Base-by-base conservation (phyloP, 805 yeast species). In the Monosporozyma solicola region DNA sequence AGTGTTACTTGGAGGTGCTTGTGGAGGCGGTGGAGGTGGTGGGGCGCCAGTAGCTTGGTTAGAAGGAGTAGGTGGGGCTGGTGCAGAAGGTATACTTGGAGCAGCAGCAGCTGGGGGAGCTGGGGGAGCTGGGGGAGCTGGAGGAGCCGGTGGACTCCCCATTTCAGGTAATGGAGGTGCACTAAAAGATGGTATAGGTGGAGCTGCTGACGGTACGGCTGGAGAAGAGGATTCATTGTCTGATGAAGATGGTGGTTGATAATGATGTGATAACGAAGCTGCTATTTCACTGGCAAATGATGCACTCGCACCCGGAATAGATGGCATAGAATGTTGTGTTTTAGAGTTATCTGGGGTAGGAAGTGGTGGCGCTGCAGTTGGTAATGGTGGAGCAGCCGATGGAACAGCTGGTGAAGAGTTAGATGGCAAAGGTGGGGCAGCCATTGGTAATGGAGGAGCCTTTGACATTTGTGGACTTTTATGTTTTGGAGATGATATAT, bases 351-450 rank as follows among this genome's bases (percentile, higher is more conserved):
- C 24, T 32, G 31, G 1, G n/a, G 45, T 5, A 6, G 59, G 29
- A 61, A 57, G 53, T 15, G 59, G 55, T 6, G 59, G 53, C 20
- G 55, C 29, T 25, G 45, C 29, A 9, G 48, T 31, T 11, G 48
- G 48, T 10, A 46, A 9, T n/a, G 60, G 41, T 52, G 57, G 57
- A 49, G 47, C 54, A 51, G 60, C 51, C 27, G 52, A 41, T 13
- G 47, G 37, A 11, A 64, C n/a, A 35, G 20, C 15, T 41, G 35
- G 48, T 20, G 43, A 27, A 50, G 35, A 62, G 54, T 59, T 53
- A 29, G 61, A 54, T 29, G 67, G 64, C 15, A 67, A 59, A 8
- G 70, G 60, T 3, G 61, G 54, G 16, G 72, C 52, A n/a, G 67
- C 54, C 11, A 64, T 55, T n/a, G 67, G 52, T 54, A 59, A 53